A percentile compares a stretch with the other conserved stretches of the same genome.
Evolutionary conservation across 495 filamentous ascomycete genomes (phyloP).

Genomic region (Jackrogersella multiformis): DNA sequence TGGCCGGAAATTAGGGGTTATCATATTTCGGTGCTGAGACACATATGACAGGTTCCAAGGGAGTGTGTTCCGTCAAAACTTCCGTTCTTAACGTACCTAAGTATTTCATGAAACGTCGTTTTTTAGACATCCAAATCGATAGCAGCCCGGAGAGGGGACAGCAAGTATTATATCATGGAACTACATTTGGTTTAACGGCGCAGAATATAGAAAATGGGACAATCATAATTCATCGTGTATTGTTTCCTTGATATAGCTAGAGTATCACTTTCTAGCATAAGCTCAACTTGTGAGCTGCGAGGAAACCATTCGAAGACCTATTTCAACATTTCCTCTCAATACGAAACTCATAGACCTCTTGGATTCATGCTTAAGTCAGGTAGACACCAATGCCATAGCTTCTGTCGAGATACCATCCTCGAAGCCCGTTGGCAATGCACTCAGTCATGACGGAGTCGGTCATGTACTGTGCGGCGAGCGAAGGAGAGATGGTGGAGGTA

Average conservation of each 20-base stretch:
- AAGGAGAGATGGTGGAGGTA: conserved; percentile 36
- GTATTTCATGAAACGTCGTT: not conserved
- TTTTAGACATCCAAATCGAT: not conserved
- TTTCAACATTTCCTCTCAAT: not conserved
- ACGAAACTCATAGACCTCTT: not conserved
- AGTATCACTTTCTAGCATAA: not conserved
- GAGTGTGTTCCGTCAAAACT: not conserved
- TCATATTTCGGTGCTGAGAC: not conserved
- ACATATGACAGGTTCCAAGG: conserved; percentile 18
- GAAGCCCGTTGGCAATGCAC: conserved; percentile 44
- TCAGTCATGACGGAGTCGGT: conserved; percentile 32
- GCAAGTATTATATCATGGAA: too few relatives aligned
- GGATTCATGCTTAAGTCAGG: conserved; percentile 24
- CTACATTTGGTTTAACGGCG: too few relatives aligned
- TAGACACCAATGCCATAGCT: conserved; percentile 41
- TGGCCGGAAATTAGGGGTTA: conserved; percentile 31
- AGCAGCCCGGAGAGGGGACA: too few relatives aligned
- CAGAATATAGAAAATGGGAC: not conserved
- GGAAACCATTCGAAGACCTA: not conserved
- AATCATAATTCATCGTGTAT: conserved; percentile 9
- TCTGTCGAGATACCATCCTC: conserved; percentile 45
- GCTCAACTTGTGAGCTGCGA: not conserved
- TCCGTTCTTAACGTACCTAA: not conserved
- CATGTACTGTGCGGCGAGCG: conserved; percentile 42
- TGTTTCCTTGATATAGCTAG: not conserved